A percentile compares a stretch with the other conserved stretches of the same genome.
phyloP scores from a whole-genome alignment of 2,329 filamentous ascomycete genomes.

The Xylariaceae sp. region DNA sequence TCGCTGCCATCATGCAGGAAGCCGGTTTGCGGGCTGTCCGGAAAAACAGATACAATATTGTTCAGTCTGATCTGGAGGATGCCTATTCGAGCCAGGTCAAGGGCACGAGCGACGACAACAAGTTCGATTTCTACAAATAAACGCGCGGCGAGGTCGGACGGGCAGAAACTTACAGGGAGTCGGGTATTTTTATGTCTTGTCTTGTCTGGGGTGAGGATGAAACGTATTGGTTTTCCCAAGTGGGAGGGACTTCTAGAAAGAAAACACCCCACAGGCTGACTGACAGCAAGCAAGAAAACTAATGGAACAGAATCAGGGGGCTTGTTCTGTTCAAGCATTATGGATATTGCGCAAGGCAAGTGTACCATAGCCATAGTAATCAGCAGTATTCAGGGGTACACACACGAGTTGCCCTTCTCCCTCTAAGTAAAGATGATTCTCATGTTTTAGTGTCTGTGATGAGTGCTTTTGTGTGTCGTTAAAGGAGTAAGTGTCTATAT shows the following conservation, averaged over 20 bases:
- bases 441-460: neutral
- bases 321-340: neutral
- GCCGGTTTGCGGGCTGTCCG: conserved; percentile 87
- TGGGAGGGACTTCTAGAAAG: no score
- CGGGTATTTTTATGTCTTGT: neutral
- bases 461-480: no score
- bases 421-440: neutral
- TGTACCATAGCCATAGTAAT: conserved; percentile 19
- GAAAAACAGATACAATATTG: conserved; percentile 99
- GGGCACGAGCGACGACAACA: conserved; percentile 59
- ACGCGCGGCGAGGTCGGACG: neutral
- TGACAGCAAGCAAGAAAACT: neutral
- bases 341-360: neutral
- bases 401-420: neutral
- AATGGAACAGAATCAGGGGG: no score
- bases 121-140: conserved; percentile 92
- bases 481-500: no score
- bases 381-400: conserved; percentile 1
- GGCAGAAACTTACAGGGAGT: neutral
- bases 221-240: no score
- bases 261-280: no score
- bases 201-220: no score
- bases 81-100: conserved; percentile 97
- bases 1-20: conserved; percentile 99
- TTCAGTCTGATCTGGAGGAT: conserved; percentile 93